phyloP scores from a whole-genome alignment of 2,329 filamentous ascomycete species.

The Penicillium paneum region DNA sequence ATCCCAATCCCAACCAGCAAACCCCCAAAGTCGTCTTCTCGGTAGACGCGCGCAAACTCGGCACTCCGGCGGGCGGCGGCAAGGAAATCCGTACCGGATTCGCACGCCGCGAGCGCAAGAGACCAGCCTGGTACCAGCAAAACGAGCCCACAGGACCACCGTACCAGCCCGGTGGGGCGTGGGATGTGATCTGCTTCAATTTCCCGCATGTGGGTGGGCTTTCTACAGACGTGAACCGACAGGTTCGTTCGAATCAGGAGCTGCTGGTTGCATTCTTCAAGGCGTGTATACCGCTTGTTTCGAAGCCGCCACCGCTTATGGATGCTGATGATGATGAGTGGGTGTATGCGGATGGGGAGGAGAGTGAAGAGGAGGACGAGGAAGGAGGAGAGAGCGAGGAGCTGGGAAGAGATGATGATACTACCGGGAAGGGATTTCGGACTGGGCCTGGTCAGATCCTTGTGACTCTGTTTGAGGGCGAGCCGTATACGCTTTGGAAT shows the following conservation, averaged over 20 bases:
- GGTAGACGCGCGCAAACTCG: slow-evolving; percentile 45
- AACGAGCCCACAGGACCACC: slow-evolving; percentile 4
- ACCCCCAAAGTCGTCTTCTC: slow-evolving; percentile 40
- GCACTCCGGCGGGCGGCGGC: slow-evolving; percentile 33
- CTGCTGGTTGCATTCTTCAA: slow-evolving; percentile 51
- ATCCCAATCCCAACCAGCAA: not conserved
- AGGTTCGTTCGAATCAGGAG: slow-evolving; percentile 84
- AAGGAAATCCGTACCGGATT: slow-evolving; percentile 46
- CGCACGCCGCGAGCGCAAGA: slow-evolving; percentile 29
- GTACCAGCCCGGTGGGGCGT: slow-evolving; percentile 42
- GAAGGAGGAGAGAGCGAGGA: slow-evolving; percentile 15
- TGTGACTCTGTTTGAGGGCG: slow-evolving; percentile 86
- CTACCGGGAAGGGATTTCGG: slow-evolving; percentile 20
- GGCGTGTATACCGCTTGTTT: slow-evolving; percentile 42
- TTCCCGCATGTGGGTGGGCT: slow-evolving; percentile 95
- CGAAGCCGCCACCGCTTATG: slow-evolving; percentile 23
- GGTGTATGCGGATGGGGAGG: slow-evolving; percentile 24
- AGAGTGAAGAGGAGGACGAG: slow-evolving; percentile 13
- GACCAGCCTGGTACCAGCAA: slow-evolving; percentile 28
- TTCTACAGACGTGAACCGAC: slow-evolving; percentile 87
- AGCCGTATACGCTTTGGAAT: slow-evolving; percentile 96
- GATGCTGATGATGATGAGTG: slow-evolving; percentile 24
- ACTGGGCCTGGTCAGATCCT: slow-evolving; percentile 58
- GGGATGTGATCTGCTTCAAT: slow-evolving; percentile 86
- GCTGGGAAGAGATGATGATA: slow-evolving; percentile 11